Base-by-base conservation (phyloP, 2,329 filamentous ascomycete genomes). In the Pseudogymnoascus sp. region DNA sequence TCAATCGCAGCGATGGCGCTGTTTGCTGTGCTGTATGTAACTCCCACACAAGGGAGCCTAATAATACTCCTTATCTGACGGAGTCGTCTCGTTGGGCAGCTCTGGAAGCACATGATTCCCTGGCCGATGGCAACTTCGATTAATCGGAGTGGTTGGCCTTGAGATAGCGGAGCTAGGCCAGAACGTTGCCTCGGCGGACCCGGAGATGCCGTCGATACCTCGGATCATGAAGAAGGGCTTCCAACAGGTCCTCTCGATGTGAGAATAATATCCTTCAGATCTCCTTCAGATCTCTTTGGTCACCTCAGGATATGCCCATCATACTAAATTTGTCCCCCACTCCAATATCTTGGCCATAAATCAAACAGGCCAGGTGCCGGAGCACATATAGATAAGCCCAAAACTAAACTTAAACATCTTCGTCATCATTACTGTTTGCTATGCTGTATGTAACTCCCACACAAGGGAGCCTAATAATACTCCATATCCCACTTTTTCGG, bases 71-170 rank as follows among this genome's bases (percentile, higher is more conserved):
- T 30, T 52, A 52, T 52, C 45, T 52, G 45, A 52, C 45, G n/a
- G 45, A 52, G 45, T 7, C 45, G n/a, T 59, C 56, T 19, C 68
- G 68, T 58, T 69, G 67, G 67, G 52, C 62, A 23, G 68, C 67
- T n/a, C 61, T 70, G 5, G 48, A 61, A 37, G 59, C 61, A 18
- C 74, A 75, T 52, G 70, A 75, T 61, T 67, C 73, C 33, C 63
- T 66, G 18, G 71, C 75, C 2, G 69, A 74, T 59, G 69, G 65
- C 2, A 66, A 71, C 13, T 81, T 81, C 68, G 69, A n/a, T n/a
- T n/a, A n/a, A n/a, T n/a, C n/a, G n/a, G n/a, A n/a, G n/a, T n/a
- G n/a, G n/a, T n/a, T n/a, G n/a, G n/a, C n/a, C n/a, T n/a, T n/a
- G n/a, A n/a, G n/a, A n/a, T n/a, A n/a, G n/a, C n/a, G n/a, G n/a